Conservation (phyloP, 371 early-diverging fungal genomes). For the Blastocladiella emersonii region DNA sequence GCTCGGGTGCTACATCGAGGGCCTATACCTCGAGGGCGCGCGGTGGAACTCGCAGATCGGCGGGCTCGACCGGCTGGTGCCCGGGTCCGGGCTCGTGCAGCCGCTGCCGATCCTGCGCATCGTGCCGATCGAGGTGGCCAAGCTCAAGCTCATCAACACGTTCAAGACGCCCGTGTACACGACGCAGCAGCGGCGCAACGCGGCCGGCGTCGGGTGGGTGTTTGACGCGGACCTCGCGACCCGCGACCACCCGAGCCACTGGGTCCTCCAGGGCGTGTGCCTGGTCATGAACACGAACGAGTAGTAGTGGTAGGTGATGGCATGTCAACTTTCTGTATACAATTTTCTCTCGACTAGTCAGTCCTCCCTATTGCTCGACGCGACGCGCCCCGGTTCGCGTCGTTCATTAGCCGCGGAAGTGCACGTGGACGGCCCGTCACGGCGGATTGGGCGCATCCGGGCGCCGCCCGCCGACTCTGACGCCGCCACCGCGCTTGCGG, state of each 20-base stretch:
- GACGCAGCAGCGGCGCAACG: constrained; percentile 37
- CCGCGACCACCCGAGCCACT: constrained; percentile 34
- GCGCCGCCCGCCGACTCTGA: too few species aligned
- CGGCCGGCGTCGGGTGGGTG: constrained; percentile 42
- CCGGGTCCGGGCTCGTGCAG: constrained; percentile 28
- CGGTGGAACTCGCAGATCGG: constrained; percentile 30
- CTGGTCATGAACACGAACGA: constrained; percentile 24
- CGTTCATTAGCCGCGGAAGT: too few species aligned
- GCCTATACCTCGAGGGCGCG: constrained; percentile 41
- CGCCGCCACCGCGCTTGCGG: too few species aligned
- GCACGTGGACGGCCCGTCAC: too few species aligned
- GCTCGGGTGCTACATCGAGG: constrained; percentile 34
- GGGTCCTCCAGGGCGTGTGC: constrained; percentile 42
- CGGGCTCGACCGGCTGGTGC: constrained; percentile 23
- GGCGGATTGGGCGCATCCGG: too few species aligned
- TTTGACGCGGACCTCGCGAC: constrained; percentile 43
- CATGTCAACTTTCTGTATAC: neutral
- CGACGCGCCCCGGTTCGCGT: too few species aligned
- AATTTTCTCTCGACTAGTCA: neutral
- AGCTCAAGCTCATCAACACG: constrained; percentile 37
- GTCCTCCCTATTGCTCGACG: neutral
- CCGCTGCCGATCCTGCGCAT: constrained; percentile 39
- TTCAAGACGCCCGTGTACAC: constrained; percentile 45
- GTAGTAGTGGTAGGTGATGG: neutral
- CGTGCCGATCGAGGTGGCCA: constrained; percentile 37